Evolutionary conservation across 1,284 basidiomycete species (phyloP).

Genomic region (Moesziomyces parantarcticus): DNA sequence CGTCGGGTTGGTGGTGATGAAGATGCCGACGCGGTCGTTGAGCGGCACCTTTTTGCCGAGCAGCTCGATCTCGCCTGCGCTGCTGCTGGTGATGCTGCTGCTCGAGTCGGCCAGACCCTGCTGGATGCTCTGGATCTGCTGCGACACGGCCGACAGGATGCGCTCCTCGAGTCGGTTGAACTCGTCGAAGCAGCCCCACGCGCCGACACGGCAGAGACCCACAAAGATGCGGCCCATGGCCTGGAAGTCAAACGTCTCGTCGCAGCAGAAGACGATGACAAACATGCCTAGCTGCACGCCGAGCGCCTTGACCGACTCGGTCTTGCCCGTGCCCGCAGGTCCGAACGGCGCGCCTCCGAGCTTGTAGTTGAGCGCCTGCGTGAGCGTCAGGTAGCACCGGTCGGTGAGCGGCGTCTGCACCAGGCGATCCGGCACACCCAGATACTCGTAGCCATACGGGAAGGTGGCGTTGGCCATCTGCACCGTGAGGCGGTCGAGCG

Average conservation of each 20-base stretch:
- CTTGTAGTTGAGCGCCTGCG: constrained; percentile 93
- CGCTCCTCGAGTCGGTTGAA: constrained; percentile 94
- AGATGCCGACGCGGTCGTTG: constrained; percentile 93
- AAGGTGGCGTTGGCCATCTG: constrained; percentile 91
- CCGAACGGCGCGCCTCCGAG: constrained; percentile 97
- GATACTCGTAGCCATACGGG: constrained; percentile 98
- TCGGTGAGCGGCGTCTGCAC: constrained; percentile 99
- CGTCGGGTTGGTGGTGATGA: constrained; percentile 93
- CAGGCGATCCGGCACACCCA: constrained; percentile 94
- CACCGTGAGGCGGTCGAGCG: constrained; percentile 78
- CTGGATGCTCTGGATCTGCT: constrained; percentile 98
- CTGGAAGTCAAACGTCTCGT: constrained; percentile 99
- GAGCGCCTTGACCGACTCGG: constrained; percentile 98
- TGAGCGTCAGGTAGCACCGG: constrained; percentile 93
- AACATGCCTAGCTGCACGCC: constrained; percentile 97
- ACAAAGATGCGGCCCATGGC: constrained; percentile 99
- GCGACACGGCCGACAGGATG: constrained; percentile 96
- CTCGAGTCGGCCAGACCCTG: constrained; percentile 81
- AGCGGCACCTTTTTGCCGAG: constrained; percentile 93
- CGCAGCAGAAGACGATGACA: constrained; percentile 98
- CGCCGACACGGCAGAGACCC: constrained; percentile 97
- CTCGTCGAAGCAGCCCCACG: constrained; percentile 74
- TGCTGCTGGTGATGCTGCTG: constrained; percentile 13
- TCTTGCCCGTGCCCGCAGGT: constrained; percentile 99
- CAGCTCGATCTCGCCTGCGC: constrained; percentile 73